phyloP scores from a whole-genome alignment of 1,284 basidiomycete genomes.

The Sanghuangporus baumii region DNA sequence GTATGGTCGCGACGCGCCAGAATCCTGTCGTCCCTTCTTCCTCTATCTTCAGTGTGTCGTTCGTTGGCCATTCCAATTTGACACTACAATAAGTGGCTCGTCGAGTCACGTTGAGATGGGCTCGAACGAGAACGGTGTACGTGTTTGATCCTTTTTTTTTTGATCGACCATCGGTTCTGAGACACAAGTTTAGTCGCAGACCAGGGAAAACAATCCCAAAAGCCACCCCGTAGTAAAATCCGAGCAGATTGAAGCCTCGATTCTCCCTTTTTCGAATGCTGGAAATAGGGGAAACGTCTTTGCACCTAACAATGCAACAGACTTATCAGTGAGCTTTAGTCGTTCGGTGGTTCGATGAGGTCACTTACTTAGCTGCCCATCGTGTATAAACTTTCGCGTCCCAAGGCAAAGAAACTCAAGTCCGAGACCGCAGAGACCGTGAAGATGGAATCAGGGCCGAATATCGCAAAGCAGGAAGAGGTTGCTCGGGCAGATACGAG shows the following conservation, averaged over 20 bases:
- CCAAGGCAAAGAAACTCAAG: neutral
- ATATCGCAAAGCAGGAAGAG: neutral
- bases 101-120: slow-evolving; percentile 20
- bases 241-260: slow-evolving; percentile 34
- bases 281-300: slow-evolving; percentile 18
- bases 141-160: neutral
- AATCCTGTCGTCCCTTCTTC: neutral
- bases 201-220: neutral
- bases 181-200: neutral
- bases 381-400: neutral
- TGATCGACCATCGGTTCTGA: neutral
- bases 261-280: slow-evolving; percentile 25
- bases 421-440: neutral
- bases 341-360: neutral
- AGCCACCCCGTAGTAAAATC: slow-evolving; percentile 30
- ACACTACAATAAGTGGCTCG: no score
- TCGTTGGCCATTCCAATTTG: no score
- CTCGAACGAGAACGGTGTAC: slow-evolving; percentile 27
- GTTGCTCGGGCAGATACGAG: neutral
- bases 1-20: neutral
- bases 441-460: neutral
- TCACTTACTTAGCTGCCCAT: neutral
- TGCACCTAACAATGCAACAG: slow-evolving; percentile 23
- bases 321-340: slow-evolving; percentile 26
- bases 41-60: neutral